These are phyloP conservation scores for Flaveria brownii DNA, from an alignment of 129 eudicot genomes.

Conservation along the genomic window DNA sequence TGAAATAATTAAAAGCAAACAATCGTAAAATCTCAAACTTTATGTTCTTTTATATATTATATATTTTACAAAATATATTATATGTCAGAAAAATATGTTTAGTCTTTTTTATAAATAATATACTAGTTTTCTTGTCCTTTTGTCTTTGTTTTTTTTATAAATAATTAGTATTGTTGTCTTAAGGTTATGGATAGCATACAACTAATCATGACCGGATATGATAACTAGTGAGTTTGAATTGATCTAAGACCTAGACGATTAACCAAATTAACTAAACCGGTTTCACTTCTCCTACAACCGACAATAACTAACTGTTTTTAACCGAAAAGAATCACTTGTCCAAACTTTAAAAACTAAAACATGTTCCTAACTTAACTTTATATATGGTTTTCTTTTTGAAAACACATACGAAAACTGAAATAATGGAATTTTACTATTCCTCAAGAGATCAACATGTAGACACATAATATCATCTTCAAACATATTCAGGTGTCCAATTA, in stretches of 20 bases:
- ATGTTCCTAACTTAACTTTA: too few species aligned
- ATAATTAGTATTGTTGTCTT: too few species aligned
- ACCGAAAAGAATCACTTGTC: neutral
- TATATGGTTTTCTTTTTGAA: too few species aligned
- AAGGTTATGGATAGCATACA: neutral
- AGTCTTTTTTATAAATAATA: too few species aligned
- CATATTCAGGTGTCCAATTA: neutral
- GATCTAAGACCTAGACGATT: neutral
- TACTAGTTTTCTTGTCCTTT: neutral
- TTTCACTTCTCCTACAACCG: too few species aligned
- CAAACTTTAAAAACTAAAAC: too few species aligned
- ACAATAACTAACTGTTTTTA: neutral
- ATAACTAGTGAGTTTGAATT: neutral
- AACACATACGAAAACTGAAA: neutral
- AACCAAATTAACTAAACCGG: too few species aligned
- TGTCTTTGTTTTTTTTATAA: neutral
- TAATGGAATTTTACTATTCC: neutral
- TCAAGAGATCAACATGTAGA: neutral
- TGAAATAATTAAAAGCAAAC: neutral
- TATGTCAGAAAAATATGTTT: neutral
- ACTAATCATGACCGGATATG: too few species aligned
- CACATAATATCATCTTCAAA: neutral
- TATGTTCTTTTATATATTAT: too few species aligned
- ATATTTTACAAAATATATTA: too few species aligned
- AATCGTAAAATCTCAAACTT: neutral